Evolutionary conservation across 2,329 filamentous ascomycete species (phyloP).

Genomic region (Colletotrichum tabaci): DNA sequence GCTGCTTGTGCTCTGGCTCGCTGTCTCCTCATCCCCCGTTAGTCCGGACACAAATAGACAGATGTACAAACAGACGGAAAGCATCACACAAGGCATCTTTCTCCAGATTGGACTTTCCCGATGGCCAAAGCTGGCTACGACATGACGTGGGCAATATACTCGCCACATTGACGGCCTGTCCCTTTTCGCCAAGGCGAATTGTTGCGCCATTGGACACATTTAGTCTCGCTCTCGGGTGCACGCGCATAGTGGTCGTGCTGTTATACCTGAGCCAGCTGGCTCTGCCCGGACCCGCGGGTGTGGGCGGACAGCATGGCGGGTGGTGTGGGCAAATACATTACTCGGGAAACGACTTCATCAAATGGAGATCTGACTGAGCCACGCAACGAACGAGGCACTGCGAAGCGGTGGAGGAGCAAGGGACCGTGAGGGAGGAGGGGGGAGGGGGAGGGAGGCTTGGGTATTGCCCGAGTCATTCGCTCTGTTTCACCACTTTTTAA

Average conservation of each 20-base stretch:
- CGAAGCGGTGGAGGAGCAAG: background rate
- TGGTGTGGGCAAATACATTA: background rate
- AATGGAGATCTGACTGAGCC: too few relatives aligned
- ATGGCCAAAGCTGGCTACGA: background rate
- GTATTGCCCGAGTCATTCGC: conserved; percentile 25
- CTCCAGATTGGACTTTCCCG: background rate
- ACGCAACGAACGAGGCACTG: background rate
- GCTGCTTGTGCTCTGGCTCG: background rate
- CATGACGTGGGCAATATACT: conserved; percentile 29
- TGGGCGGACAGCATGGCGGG: background rate
- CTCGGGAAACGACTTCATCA: background rate
- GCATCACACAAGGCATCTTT: background rate
- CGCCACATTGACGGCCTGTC: conserved; percentile 23
- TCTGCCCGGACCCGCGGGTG: background rate
- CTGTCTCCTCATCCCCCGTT: background rate
- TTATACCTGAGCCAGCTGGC: background rate
- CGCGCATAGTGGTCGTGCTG: background rate
- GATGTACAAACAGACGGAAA: background rate
- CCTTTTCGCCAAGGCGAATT: conserved; percentile 36
- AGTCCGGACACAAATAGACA: background rate
- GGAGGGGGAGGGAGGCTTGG: conserved; percentile 9
- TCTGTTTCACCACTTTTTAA: conserved; percentile 2
- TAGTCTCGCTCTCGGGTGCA: conserved; percentile 7
- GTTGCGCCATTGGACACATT: background rate
- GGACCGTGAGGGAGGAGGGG: background rate